A percentile compares a stretch with the other conserved stretches of the same genome.
phyloP scores from a whole-genome alignment of 2,329 filamentous ascomycete species.

The Cladophialophora exuberans region DNA sequence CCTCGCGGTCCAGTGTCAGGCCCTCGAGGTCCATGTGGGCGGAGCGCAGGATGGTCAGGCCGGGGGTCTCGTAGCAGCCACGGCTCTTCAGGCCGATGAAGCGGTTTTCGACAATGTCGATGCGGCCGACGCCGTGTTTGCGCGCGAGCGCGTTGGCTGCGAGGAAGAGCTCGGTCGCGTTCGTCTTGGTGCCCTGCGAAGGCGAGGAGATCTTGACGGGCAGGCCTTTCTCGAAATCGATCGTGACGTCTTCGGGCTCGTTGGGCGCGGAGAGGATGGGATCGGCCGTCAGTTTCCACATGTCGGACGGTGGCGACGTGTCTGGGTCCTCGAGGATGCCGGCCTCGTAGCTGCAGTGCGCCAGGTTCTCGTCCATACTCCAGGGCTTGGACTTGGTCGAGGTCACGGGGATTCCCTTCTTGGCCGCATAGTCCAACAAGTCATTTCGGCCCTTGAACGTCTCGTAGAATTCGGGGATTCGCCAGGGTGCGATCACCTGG shows the following conservation, averaged over 20 bases:
- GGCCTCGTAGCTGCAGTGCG: constrained; percentile 68
- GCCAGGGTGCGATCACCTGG: constrained; percentile 53
- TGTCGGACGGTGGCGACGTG: constrained; percentile 67
- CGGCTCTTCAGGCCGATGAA: constrained; percentile 80
- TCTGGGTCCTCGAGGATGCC: constrained; percentile 70
- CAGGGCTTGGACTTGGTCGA: constrained; percentile 61
- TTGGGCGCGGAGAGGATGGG: constrained; percentile 55
- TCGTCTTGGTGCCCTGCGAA: constrained; percentile 66
- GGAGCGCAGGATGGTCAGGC: constrained; percentile 57
- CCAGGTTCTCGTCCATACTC: constrained; percentile 69
- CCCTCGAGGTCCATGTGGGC: constrained; percentile 67
- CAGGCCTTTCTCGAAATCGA: constrained; percentile 75
- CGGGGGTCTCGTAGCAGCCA: constrained; percentile 70
- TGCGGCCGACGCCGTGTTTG: constrained; percentile 60
- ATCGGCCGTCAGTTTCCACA: constrained; percentile 71
- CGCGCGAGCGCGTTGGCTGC: constrained; percentile 60
- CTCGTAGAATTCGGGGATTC: constrained; percentile 53
- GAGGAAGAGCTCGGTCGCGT: constrained; percentile 72
- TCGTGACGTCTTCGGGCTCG: constrained; percentile 69
- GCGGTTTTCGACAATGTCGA: constrained; percentile 83
- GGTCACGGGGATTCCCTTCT: constrained; percentile 21
- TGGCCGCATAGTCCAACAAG: constrained; percentile 53
- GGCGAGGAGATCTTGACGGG: constrained; percentile 67
- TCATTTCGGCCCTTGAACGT: constrained; percentile 54
- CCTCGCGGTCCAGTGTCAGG: constrained; percentile 69